Base-by-base conservation (phyloP, 169 alveolate species). In the Plasmodium knowlesi region DNA sequence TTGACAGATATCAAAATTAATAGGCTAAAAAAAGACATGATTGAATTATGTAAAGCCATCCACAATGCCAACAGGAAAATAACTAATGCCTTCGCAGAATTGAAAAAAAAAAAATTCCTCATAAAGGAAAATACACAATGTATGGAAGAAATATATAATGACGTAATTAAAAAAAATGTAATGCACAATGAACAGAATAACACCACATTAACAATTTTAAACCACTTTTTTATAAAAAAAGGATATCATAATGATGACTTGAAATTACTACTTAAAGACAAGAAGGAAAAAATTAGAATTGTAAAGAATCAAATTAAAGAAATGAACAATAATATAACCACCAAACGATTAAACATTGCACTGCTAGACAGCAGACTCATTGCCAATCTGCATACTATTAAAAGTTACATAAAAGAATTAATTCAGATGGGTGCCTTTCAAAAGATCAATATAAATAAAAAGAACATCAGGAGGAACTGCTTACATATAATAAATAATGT, bases 1-100 rank as follows among this genome's bases (percentile, higher is more conserved):
- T 30, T 88, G 50, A 79, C 54, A 22, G 94, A 88, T 32, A 57
- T 88, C n/a, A 88, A 88, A 80, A 78, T 70, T 41, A 88, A 88
- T 79, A 39, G 72, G 32, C 82, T 88, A 34, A 88, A 79, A 78
- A 39, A 88, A 57, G 72, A 88, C 67, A 88, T 43, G 19, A 88
- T 88, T 9, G 79, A 53, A 61, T 30, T 46, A 57, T 54, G 72
- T 39, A 88, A 88, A 88, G 25, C 41, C 37, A 79, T 79, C 50
- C 76, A 88, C 1, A 37, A 72, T 76, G 39, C 54, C 22, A 57
- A 39, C 73, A 34, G 19, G n/a, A 79, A 88, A 57, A 88, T 88
- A 80, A 79, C 28, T 8, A 57, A 19, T 6, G 30, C 43, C 37
- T 57, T 46, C 32, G 76, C 46, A 39, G 84, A 88, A 46, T 61